A percentile compares a stretch with the other conserved stretches of the same genome.
Conservation (phyloP, 306 rosid species). For the Glycine latifolia region DNA sequence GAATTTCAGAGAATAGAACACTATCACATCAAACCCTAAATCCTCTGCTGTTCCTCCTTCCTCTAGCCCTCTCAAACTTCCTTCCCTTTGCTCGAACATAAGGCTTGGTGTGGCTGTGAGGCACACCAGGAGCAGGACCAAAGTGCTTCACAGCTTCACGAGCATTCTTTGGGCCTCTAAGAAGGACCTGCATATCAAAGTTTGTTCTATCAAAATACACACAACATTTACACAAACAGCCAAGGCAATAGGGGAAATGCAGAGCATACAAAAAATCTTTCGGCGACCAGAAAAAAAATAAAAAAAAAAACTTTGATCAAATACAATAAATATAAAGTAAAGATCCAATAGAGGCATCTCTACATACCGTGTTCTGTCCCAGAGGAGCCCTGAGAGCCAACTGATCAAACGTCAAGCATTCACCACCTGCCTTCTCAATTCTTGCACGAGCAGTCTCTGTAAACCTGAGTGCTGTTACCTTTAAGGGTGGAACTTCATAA, state of each 20-base stretch:
- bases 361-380: constrained; percentile 84
- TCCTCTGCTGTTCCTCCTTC: constrained; percentile 81
- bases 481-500: constrained; percentile 75
- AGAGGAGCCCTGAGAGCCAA: constrained; percentile 82
- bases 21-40: constrained; percentile 64
- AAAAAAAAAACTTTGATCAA: no score
- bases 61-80: constrained; percentile 86
- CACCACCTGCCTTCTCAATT: constrained; percentile 85
- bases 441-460: constrained; percentile 89
- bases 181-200: constrained; percentile 64
- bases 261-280: background rate
- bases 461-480: constrained; percentile 81
- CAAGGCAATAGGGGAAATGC: background rate
- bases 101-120: constrained; percentile 85
- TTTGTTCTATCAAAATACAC: background rate
- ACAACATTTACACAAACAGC: background rate
- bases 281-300: no score
- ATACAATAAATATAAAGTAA: no score
- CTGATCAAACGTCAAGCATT: constrained; percentile 85
- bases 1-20: constrained; percentile 41
- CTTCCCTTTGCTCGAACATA: constrained; percentile 80
- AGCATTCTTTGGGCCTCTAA: constrained; percentile 82
- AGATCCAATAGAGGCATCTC: no score
- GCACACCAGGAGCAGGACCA: constrained; percentile 93
- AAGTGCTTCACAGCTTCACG: constrained; percentile 92